phyloP scores from a whole-genome alignment of 2,329 filamentous ascomycete genomes.

The Aphanoascus verrucosus region DNA sequence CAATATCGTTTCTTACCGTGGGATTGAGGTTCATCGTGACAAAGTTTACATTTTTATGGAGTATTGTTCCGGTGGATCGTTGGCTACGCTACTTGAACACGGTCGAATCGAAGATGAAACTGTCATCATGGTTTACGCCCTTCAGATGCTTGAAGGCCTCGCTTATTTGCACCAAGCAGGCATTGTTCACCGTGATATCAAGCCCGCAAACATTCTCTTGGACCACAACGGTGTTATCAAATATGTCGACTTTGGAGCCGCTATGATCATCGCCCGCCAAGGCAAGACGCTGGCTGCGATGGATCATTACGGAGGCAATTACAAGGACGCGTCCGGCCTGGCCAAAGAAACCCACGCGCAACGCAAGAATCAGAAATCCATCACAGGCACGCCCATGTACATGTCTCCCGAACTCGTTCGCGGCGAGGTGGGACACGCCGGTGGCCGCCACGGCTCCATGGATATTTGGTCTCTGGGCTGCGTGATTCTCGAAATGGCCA shows the following conservation, averaged over 20 bases:
- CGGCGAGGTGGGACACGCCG: conserved; percentile 61
- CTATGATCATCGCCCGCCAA: conserved; percentile 90
- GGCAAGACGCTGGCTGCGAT: conserved; percentile 71
- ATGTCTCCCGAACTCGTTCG: conserved; percentile 99
- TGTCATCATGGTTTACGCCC: conserved; percentile 51
- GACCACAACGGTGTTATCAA: conserved; percentile 98
- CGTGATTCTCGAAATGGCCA: conserved; percentile 95
- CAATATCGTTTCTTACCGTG: conserved; percentile 95
- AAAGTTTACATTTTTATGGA: conserved; percentile 99
- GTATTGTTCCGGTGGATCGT: conserved; percentile 88
- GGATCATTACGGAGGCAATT: conserved; percentile 44
- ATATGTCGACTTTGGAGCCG: conserved; percentile 95
- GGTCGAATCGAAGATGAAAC: conserved; percentile 63
- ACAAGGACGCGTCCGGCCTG: conserved; percentile 21
- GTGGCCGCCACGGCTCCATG: conserved; percentile 62
- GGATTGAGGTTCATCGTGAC: conserved; percentile 95
- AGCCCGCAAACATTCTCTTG: conserved; percentile 54
- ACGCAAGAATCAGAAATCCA: conserved; percentile 63
- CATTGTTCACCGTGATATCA: conserved; percentile 53
- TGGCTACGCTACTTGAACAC: conserved; percentile 82
- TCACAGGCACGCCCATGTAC: conserved; percentile 99
- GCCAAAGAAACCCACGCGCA: conserved; percentile 19
- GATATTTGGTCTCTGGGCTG: conserved; percentile 54
- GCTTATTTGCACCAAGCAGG: conserved; percentile 46
- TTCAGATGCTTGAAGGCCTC: conserved; percentile 56